These are phyloP conservation scores for Baeospora myosura DNA, from an alignment of 1,284 basidiomycete genomes.

Conservation along the genomic window DNA sequence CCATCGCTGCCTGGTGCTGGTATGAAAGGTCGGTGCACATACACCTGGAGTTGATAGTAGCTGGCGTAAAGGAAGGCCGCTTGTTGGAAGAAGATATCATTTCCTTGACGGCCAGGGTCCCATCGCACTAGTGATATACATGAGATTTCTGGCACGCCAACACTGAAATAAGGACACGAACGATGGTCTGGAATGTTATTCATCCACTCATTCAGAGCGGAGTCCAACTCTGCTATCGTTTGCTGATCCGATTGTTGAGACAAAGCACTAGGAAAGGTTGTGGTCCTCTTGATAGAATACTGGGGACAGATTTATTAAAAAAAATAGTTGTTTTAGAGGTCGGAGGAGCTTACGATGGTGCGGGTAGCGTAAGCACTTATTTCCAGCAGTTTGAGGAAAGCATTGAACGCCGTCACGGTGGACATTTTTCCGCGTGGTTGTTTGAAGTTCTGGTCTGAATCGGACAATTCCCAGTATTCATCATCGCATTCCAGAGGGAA, in stretches of 20 bases:
- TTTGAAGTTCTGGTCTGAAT: constrained; percentile 34
- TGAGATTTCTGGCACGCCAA: too few relatives aligned
- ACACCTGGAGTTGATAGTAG: constrained; percentile 36
- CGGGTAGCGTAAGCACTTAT: constrained; percentile 49
- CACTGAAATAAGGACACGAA: not conserved
- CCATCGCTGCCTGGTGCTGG: constrained; percentile 24
- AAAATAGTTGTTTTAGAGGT: constrained; percentile 1
- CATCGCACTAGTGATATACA: constrained; percentile 32
- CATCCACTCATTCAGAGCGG: constrained; percentile 44
- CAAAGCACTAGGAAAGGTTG: constrained; percentile 20
- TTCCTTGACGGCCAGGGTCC: constrained; percentile 36
- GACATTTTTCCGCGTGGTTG: constrained; percentile 42
- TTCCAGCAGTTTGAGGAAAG: constrained; percentile 48
- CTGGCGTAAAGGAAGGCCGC: constrained; percentile 34
- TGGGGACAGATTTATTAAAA: not conserved
- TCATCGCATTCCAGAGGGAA: constrained; percentile 1
- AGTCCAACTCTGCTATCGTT: constrained; percentile 45
- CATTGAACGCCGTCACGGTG: constrained; percentile 41
- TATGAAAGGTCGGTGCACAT: constrained; percentile 44
- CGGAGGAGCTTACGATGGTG: constrained; percentile 37
- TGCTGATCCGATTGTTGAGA: constrained; percentile 22
- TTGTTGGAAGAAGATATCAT: constrained; percentile 33
- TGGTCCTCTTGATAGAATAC: constrained; percentile 28
- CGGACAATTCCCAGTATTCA: constrained; percentile 48
- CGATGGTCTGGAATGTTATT: constrained; percentile 35